Base-by-base conservation (phyloP, 2,329 filamentous ascomycete species). In the Exophiala sideris region DNA sequence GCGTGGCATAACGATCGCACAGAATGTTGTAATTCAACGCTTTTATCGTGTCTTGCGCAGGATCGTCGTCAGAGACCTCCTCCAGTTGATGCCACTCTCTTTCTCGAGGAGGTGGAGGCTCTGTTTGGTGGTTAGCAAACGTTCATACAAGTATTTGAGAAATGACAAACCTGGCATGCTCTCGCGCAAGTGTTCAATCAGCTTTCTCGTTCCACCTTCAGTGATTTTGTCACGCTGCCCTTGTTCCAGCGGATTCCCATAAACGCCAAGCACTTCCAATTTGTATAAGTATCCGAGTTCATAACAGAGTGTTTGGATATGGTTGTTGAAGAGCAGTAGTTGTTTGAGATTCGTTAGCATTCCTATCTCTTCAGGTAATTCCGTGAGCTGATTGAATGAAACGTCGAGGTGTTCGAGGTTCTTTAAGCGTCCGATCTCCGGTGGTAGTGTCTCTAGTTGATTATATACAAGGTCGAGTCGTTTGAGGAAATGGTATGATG, bases 381-480 rank as follows among this genome's bases (percentile, higher is more conserved):
- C 84, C 7, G 80, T 81, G 56, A 99, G 79, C 58, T 92, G 83
- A 71, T 99, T 99, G 73, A 87, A 85, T 0, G 94, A 97, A 2
- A 91, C 80, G 71, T 99, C 92, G 45, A 99, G 81, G 65, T 91
- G 82, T 34, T 84, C 87, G 45, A 99, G 76, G 60, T 88, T 86
- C 60, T 91, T 85, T 61, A 99, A 78, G 64, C 87, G 82, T 36
- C 94, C 91, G 68, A 99, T 90, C 18, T 85, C 79, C 35, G 87
- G 76, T 10, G 92, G 91, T n/a, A 99, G 76, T 42, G 81, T 79
- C 24, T 84, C 84, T 55, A 99, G 80, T 69, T 91, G 91, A 78
- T 99, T 99, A 62, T 91, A 92, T 64, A 91, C 91, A 59, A 99
- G 84, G 70, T 95, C 96, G 29, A 99, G 82, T 71, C 95, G 92